Conservation (phyloP, 129 eudicot species). For the Chrysanthemum seticuspe region DNA sequence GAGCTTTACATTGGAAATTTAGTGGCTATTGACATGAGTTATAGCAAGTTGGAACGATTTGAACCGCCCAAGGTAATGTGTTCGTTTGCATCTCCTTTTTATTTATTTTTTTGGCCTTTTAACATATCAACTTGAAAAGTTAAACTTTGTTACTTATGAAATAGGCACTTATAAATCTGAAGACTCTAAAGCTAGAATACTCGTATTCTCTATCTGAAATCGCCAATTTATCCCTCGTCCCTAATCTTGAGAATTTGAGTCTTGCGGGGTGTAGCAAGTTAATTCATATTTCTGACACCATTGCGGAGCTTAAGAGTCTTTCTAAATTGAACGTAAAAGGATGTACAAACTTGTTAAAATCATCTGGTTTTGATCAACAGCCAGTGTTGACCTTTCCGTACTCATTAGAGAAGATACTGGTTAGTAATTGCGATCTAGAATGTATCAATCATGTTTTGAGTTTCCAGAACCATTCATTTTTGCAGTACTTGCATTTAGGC, state of each 20-base stretch:
- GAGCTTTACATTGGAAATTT: conserved; percentile 19
- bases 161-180: conserved; percentile 5
- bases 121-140: too few species aligned
- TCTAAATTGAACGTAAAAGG: conserved; percentile 14
- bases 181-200: conserved; percentile 13
- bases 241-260: conserved; percentile 26
- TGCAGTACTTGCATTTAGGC: conserved; percentile 23
- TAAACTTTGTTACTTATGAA: not conserved
- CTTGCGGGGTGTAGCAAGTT: conserved; percentile 16
- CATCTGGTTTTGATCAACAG: not conserved
- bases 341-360: conserved; percentile 14
- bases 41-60: conserved; percentile 9
- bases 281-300: conserved; percentile 5
- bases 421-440: conserved; percentile 14
- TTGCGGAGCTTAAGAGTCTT: conserved; percentile 21
- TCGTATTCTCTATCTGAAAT: conserved; percentile 9
- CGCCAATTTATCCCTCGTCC: conserved; percentile 4
- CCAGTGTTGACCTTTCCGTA: conserved; percentile 1
- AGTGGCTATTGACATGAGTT: conserved; percentile 28
- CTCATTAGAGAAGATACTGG: conserved; percentile 5
- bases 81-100: not conserved
- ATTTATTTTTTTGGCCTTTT: not conserved
- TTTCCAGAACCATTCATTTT: not conserved
- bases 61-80: conserved; percentile 23
- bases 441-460: not conserved